A percentile compares a stretch with the other conserved stretches of the same genome.
Conservation (phyloP, 192 early-diverging fungal genomes). For the Phycomyces blakesleeanus region DNA sequence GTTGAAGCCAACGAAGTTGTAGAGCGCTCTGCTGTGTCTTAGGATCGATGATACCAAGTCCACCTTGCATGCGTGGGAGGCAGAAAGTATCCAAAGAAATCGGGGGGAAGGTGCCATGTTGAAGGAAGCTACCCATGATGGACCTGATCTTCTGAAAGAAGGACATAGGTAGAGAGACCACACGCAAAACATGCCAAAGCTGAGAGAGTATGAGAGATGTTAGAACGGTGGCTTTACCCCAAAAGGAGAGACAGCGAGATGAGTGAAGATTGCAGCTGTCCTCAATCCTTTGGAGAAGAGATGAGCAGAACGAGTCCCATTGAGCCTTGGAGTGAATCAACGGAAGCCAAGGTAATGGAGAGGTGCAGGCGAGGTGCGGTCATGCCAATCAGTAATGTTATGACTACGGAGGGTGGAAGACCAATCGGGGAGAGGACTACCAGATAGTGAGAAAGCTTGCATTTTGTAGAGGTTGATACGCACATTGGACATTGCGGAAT, state of each 20-base stretch:
- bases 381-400: background rate
- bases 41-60: background rate
- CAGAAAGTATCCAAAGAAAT: background rate
- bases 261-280: background rate
- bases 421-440: background rate
- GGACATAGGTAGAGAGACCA: background rate
- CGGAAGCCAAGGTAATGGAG: background rate
- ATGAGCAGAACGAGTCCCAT: background rate
- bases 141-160: background rate
- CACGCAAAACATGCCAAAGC: constrained; percentile 13
- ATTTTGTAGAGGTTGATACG: constrained; percentile 23
- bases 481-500: constrained; percentile 8
- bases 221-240: background rate
- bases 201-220: constrained; percentile 6
- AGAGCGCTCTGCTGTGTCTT: background rate
- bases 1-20: no score
- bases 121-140: background rate
- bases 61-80: background rate
- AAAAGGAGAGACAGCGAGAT: background rate
- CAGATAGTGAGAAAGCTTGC: constrained; percentile 2
- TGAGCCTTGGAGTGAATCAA: background rate
- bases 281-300: background rate
- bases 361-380: background rate
- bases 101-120: background rate
- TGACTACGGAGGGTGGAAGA: background rate